Percentiles rank a stretch among this genome's conserved stretches.
These are phyloP conservation scores for Blastobotrys aristatus DNA, from an alignment of 1,139 yeast genomes.

Conservation along the genomic window DNA sequence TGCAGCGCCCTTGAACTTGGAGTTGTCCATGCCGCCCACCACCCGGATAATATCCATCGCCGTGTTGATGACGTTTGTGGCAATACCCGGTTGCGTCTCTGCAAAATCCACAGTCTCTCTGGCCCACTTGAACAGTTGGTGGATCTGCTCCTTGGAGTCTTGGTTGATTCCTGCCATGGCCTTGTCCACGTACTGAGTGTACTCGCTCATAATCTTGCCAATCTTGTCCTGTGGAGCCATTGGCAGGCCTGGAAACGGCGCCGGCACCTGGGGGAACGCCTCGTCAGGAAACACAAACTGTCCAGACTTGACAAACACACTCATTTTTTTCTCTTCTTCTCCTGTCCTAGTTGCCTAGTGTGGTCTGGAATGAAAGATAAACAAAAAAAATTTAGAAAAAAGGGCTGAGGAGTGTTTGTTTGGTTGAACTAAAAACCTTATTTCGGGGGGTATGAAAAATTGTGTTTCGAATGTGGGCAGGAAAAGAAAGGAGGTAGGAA, in stretches of 20 bases:
- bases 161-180: conserved; percentile 15
- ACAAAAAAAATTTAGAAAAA: background rate
- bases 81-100: conserved; percentile 29
- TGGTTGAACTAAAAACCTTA: background rate
- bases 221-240: conserved; percentile 28
- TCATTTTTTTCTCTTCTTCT: background rate
- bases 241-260: conserved; percentile 30
- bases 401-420: background rate
- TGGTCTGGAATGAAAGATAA: background rate
- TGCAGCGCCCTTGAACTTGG: conserved; percentile 30
- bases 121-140: conserved; percentile 32
- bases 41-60: conserved; percentile 28
- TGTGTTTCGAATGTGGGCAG: background rate
- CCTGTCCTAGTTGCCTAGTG: background rate
- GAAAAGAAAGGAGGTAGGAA: background rate
- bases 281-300: conserved; percentile 31
- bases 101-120: conserved; percentile 33
- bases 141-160: conserved; percentile 15
- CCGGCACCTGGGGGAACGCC: conserved; percentile 29
- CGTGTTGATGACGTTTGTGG: conserved; percentile 23
- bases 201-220: conserved; percentile 24
- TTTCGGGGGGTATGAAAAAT: background rate
- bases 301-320: conserved; percentile 6
- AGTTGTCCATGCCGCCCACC: conserved; percentile 22
- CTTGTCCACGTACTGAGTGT: conserved; percentile 22